Evolutionary conservation across 371 early-diverging fungal species (phyloP), one percentile per base, ranked within the genome.

Genomic region (Thermomucor indicae-seudaticae): DNA sequence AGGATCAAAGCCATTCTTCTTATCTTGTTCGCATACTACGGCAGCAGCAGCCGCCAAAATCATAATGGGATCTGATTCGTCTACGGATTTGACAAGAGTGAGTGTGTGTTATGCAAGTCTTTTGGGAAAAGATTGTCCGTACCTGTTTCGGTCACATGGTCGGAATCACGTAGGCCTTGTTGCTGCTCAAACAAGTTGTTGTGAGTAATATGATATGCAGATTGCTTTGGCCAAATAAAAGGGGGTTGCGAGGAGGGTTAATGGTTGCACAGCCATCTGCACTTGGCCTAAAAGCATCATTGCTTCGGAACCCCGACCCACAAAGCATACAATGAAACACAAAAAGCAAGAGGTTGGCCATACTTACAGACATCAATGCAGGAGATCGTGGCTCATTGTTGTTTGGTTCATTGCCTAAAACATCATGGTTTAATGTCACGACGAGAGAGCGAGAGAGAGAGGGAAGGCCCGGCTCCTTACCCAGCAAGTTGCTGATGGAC

Each of bases 31-130:
- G 44, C 67, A 45, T 12, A 73, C 57, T 8, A 63, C 67, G 40
- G 64, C 60, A n/a, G 74, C 74, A 25, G 74, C 74, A n/a, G 70
- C 74, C 48, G 70, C 65, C 6, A 73, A 43, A 39, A 73, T 55
- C 57, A 67, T 60, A 22, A 73, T 69, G 25, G 74, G 74, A 57
- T 73, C 74, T 25, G 63, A 55, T n/a, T 37, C 40, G 3, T 30
- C n/a, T 45, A 28, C 30, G 16, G 6, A n/a, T 17, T 10, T 8
- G 11, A 29, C 4, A 3, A 3, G 2, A 14, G 16, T 28, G 29
- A 3, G 2, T 45, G 5, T 24, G 24, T 27, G 16, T 24, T 6
- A 24, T 11, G 29, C 4, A 12, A 38, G 27, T 40, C 40, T 40
- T 24, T 27, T 25, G 17, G 25, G 17, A 22, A 49, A 25, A 31